Conservation (phyloP, 768 basidiomycete species). For the Crassisporium funariophilum region DNA sequence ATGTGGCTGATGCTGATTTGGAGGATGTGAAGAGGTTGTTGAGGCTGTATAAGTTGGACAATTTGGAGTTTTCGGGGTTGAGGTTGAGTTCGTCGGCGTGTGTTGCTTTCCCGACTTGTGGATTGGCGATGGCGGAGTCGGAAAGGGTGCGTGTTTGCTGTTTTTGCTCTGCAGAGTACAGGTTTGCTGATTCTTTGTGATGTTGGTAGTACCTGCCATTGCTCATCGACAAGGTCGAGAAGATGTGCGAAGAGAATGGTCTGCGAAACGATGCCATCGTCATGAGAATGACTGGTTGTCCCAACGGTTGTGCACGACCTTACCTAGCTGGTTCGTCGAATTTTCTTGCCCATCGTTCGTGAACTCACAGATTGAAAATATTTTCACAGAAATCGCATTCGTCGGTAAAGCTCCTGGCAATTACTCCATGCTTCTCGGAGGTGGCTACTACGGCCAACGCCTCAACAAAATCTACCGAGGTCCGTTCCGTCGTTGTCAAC, state of each 20-base stretch:
- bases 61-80: slow-evolving; percentile 75
- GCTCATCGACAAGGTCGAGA: slow-evolving; percentile 92
- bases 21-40: slow-evolving; percentile 78
- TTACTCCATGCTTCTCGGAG: slow-evolving; percentile 94
- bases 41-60: slow-evolving; percentile 87
- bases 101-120: slow-evolving; percentile 97
- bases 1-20: slow-evolving; percentile 74
- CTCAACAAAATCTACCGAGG: slow-evolving; percentile 96
- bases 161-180: not conserved
- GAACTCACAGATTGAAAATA: slow-evolving; percentile 3
- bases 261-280: slow-evolving; percentile 93
- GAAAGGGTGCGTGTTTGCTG: slow-evolving; percentile 44
- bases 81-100: slow-evolving; percentile 92
- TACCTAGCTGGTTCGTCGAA: slow-evolving; percentile 76
- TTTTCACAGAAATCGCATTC: slow-evolving; percentile 81
- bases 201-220: slow-evolving; percentile 79
- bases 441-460: slow-evolving; percentile 92
- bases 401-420: slow-evolving; percentile 94
- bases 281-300: slow-evolving; percentile 99
- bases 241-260: slow-evolving; percentile 91
- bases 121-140: slow-evolving; percentile 53
- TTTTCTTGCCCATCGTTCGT: slow-evolving; percentile 1
- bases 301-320: slow-evolving; percentile 91
- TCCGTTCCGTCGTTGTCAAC: slow-evolving; percentile 26
- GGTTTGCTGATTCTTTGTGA: slow-evolving; percentile 1